These are phyloP conservation scores for Psidium friedrichsthalianum DNA, from an alignment of 345 rosid genomes.

Conservation along the genomic window DNA sequence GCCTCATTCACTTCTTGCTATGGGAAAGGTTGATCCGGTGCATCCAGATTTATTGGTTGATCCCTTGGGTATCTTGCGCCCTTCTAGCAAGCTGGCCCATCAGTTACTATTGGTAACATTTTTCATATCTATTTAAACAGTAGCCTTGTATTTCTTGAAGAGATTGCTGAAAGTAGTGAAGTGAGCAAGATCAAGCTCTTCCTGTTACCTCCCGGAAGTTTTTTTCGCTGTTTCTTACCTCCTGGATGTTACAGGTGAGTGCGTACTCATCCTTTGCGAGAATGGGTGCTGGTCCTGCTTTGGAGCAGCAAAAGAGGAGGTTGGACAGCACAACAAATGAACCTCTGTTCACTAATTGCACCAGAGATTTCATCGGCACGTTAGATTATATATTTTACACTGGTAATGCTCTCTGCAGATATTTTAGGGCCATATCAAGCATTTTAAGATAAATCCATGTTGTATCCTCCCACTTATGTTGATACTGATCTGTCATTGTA, in stretches of 20 bases:
- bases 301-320: slow-evolving; percentile 78
- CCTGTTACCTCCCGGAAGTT: background rate
- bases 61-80: slow-evolving; percentile 81
- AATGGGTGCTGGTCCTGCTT: slow-evolving; percentile 38
- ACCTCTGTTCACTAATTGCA: slow-evolving; percentile 91
- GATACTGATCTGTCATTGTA: slow-evolving; percentile 13
- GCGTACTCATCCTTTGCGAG: slow-evolving; percentile 94
- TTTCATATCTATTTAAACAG: background rate
- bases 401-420: slow-evolving; percentile 25
- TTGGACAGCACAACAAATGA: slow-evolving; percentile 84
- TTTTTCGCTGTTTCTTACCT: slow-evolving; percentile 6
- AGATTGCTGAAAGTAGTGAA: background rate
- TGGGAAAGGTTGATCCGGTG: slow-evolving; percentile 76
- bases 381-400: slow-evolving; percentile 94
- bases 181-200: background rate
- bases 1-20: slow-evolving; percentile 89
- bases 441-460: background rate
- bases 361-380: slow-evolving; percentile 89
- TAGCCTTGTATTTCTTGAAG: background rate
- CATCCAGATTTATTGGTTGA: slow-evolving; percentile 80
- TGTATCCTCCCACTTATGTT: background rate
- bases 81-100: slow-evolving; percentile 78
- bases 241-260: slow-evolving; percentile 59
- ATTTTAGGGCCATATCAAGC: background rate
- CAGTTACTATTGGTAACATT: slow-evolving; percentile 78